Percentiles rank a stretch among this genome's conserved stretches.
phyloP scores from a whole-genome alignment of 495 filamentous ascomycete species.

The Peziza echinospora region DNA sequence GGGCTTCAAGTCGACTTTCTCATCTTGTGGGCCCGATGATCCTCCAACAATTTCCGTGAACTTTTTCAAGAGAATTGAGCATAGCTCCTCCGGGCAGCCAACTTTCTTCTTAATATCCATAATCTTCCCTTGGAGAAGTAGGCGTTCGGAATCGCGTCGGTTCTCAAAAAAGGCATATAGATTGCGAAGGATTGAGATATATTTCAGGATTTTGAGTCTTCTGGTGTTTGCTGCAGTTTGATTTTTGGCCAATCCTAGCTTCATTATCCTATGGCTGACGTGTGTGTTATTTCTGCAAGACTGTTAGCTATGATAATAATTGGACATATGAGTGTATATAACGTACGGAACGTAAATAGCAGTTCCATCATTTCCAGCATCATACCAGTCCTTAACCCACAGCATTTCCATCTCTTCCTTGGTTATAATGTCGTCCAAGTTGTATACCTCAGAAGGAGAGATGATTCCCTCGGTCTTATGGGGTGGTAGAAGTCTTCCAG shows the following conservation, averaged over 20 bases:
- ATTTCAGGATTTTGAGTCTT: slow-evolving; percentile 41
- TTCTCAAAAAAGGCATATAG: slow-evolving; percentile 27
- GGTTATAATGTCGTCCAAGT: slow-evolving; percentile 44
- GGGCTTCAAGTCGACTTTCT: background rate
- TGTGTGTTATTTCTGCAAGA: slow-evolving; percentile 1
- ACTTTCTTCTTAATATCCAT: slow-evolving; percentile 1
- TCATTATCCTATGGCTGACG: slow-evolving; percentile 10
- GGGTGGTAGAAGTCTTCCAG: slow-evolving; percentile 53
- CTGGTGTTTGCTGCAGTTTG: slow-evolving; percentile 19
- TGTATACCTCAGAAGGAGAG: slow-evolving; percentile 57
- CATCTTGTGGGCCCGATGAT: slow-evolving; percentile 4
- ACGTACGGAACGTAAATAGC: slow-evolving; percentile 26
- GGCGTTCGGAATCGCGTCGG: slow-evolving; percentile 4
- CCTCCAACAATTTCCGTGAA: slow-evolving; percentile 3
- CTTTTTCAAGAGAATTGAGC: slow-evolving; percentile 10
- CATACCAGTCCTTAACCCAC: slow-evolving; percentile 17
- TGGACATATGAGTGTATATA: background rate
- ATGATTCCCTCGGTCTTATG: slow-evolving; percentile 49
- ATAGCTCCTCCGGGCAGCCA: slow-evolving; percentile 6
- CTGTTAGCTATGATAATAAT: background rate
- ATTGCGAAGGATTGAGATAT: slow-evolving; percentile 41
- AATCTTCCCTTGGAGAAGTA: slow-evolving; percentile 7
- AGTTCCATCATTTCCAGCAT: slow-evolving; percentile 4
- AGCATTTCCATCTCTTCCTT: slow-evolving; percentile 26
- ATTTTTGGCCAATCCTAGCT: slow-evolving; percentile 3